Base-by-base conservation (phyloP, 495 filamentous ascomycete species). In the Podospora pseudocomata region DNA sequence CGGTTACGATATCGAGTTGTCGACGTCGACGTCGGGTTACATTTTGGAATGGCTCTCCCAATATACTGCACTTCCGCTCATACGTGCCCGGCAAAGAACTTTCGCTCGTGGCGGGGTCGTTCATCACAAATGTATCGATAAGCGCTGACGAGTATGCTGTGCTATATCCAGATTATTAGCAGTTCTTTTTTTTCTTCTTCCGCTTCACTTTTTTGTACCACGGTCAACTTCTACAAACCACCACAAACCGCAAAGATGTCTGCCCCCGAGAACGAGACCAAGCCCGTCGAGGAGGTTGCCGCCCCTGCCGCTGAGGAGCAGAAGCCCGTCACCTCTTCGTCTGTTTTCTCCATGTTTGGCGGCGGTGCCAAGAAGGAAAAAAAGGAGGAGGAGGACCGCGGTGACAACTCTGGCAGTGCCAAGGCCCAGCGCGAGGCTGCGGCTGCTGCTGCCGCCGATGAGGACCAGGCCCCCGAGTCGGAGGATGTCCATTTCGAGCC, bases 401-500 rank as follows among this genome's bases (percentile, higher is more conserved):
- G 89, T 69, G 92, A 97, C 78, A 88, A 86, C 74, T 94, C 91
- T 73, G 93, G 93, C 67, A 91, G 89, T 79, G 89, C 92, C 69
- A 96, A 96, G 86, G 89, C 90, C 60, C 85, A 90, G 77, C 94
- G 94, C 78, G 89, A 89, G 58, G 83, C 81, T 61, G 85, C 84
- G 62, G 85, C 84, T 54, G 85, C 84, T 60, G 85, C 84, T n/a
- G 76, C 72, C 23, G 70, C 75, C 19, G 78, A 84, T 65, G 77
- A 92, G 77, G 93, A 92, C 30, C 86, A 91, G 72, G 84, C 87
- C 56, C 89, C 89, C 68, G 91, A 96, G 75, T 92, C 91, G 58
- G 90, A 91, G 60, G 94, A 98, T 67, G 92, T 97, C 69, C 90
- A 98, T 82, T 99, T 98, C 83, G 92, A 97, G 84, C 95, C 95